phyloP scores from a whole-genome alignment of 192 early-diverging fungal species.

The Gaertneriomyces sp. region DNA sequence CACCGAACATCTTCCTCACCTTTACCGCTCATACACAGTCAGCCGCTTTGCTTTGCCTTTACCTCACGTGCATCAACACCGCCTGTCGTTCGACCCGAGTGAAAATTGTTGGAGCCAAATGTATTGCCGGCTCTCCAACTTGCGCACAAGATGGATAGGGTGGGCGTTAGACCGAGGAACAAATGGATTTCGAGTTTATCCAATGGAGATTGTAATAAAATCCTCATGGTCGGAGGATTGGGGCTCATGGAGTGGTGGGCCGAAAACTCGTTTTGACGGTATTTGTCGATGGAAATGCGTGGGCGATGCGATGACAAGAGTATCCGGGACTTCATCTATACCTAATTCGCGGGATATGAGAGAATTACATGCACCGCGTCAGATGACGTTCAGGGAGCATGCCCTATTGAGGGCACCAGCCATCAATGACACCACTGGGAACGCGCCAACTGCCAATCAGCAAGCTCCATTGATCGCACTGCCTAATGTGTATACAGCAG shows the following conservation, averaged over 20 bases:
- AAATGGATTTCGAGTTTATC: slow-evolving; percentile 6
- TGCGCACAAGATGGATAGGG: slow-evolving; percentile 18
- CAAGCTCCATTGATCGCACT: slow-evolving; percentile 15
- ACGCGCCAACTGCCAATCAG: slow-evolving; percentile 5
- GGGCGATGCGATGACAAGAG: slow-evolving; percentile 24
- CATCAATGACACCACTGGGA: slow-evolving; percentile 6
- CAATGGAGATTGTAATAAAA: slow-evolving; percentile 23
- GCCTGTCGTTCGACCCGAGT: slow-evolving; percentile 4
- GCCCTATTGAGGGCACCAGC: neutral
- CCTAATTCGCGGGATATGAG: neutral
- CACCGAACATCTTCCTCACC: slow-evolving; percentile 1
- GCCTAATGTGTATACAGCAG: slow-evolving; percentile 15
- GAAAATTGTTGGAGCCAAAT: slow-evolving; percentile 16
- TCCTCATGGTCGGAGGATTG: neutral
- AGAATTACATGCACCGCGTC: too few species aligned
- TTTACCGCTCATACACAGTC: slow-evolving; percentile 15
- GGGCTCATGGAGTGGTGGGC: neutral
- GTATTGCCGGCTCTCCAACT: slow-evolving; percentile 25
- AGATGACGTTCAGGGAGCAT: too few species aligned
- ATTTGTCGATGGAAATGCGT: slow-evolving; percentile 21
- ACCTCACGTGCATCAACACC: slow-evolving; percentile 6
- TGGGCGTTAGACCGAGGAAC: slow-evolving; percentile 22
- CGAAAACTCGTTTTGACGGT: slow-evolving; percentile 7
- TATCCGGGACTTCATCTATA: slow-evolving; percentile 4
- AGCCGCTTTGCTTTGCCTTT: slow-evolving; percentile 9